phyloP scores from a whole-genome alignment of 73 alveolate species.

The Breviolum minutum region DNA sequence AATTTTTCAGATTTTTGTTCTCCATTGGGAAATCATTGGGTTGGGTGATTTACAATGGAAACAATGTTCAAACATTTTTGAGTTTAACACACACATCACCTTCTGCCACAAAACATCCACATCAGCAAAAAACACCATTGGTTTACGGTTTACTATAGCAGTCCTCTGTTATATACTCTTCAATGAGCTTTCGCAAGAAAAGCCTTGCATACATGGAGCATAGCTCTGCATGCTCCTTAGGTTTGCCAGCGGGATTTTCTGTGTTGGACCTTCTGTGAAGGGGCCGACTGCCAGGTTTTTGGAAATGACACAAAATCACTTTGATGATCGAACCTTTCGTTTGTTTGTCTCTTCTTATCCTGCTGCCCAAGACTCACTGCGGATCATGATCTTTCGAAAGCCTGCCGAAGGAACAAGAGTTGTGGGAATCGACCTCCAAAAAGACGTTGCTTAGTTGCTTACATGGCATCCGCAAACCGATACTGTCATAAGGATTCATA shows the following conservation, averaged over 20 bases:
- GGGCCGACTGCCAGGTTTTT: too few relatives aligned
- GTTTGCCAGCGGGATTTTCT: neutral
- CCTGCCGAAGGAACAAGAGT: neutral
- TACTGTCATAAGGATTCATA: neutral
- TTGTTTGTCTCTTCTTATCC: neutral
- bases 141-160: too few relatives aligned
- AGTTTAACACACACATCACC: too few relatives aligned
- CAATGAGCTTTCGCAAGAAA: neutral
- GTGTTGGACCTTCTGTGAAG: too few relatives aligned
- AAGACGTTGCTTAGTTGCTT: too few relatives aligned
- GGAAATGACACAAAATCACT: neutral
- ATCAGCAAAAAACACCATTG: too few relatives aligned
- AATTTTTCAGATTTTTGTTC: too few relatives aligned
- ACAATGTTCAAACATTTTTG: too few relatives aligned
- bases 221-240: slow-evolving; percentile 6
- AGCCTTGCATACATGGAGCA: slow-evolving; percentile 37
- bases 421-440: too few relatives aligned
- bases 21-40: too few relatives aligned
- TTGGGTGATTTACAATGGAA: too few relatives aligned
- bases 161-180: slow-evolving; percentile 6
- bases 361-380: neutral
- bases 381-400: slow-evolving; percentile 28
- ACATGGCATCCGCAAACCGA: neutral
- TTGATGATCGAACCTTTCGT: neutral
- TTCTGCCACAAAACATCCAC: too few relatives aligned